Conservation (phyloP, 2,329 filamentous ascomycete species). For the Diplodia sapinea region DNA sequence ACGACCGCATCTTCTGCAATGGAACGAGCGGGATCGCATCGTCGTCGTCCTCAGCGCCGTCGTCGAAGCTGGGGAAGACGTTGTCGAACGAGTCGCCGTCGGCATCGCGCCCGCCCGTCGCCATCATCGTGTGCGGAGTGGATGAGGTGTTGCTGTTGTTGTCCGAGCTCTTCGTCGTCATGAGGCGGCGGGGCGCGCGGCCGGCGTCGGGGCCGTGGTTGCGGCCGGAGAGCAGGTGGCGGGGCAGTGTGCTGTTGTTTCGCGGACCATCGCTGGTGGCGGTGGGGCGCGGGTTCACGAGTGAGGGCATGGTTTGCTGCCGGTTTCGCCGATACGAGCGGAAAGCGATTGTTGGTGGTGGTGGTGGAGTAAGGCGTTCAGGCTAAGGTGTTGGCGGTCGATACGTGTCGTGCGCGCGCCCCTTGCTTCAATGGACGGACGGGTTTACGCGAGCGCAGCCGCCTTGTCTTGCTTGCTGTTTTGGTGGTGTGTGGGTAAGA, state of each 20-base stretch:
- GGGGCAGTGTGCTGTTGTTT: neutral
- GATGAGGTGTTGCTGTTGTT: neutral
- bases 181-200: neutral
- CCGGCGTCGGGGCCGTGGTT: constrained; percentile 5
- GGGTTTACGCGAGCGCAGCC: neutral
- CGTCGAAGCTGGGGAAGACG: neutral
- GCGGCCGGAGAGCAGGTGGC: constrained; percentile 4
- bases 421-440: too few relatives aligned
- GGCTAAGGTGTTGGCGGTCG: neutral
- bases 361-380: neutral
- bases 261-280: neutral
- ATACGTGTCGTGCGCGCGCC: too few relatives aligned
- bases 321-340: too few relatives aligned
- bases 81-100: neutral
- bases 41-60: neutral
- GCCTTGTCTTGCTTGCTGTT: neutral
- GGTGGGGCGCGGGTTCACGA: neutral
- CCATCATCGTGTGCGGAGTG: neutral
- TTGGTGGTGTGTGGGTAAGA: neutral
- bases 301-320: neutral
- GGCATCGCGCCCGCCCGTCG: neutral
- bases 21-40: constrained; percentile 17
- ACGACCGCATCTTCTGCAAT: neutral
- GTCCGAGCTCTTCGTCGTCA: neutral
- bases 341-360: neutral